Conservation (phyloP, 345 rosid species). For the Populus davidiana region DNA sequence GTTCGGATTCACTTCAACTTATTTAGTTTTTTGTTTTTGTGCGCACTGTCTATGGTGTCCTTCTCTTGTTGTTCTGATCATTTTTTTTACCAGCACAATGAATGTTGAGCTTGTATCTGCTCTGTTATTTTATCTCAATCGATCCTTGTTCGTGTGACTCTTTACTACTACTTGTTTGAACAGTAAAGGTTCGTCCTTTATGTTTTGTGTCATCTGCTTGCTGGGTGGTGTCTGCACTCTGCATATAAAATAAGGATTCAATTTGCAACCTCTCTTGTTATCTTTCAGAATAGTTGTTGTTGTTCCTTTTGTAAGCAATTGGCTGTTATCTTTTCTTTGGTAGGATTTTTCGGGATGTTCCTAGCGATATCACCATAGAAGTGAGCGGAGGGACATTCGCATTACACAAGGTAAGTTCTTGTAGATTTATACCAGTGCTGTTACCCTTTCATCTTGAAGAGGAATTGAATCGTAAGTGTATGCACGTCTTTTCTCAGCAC, state of each 20-base stretch:
- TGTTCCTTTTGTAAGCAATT: slow-evolving; percentile 8
- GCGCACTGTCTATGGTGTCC: background rate
- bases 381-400: slow-evolving; percentile 72
- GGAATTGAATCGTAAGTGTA: background rate
- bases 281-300: background rate
- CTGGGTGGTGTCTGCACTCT: background rate
- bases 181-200: background rate
- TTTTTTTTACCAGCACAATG: background rate
- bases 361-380: slow-evolving; percentile 85
- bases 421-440: no score
- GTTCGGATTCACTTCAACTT: background rate
- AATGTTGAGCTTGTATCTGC: background rate
- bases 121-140: background rate
- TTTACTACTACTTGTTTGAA: background rate
- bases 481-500: background rate
- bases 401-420: slow-evolving; percentile 67
- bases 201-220: background rate
- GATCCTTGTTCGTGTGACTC: background rate
- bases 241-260: background rate
- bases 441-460: background rate
- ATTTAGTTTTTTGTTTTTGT: background rate
- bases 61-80: background rate
- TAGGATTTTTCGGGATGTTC: slow-evolving; percentile 93
- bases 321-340: slow-evolving; percentile 17
- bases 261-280: background rate